Evolutionary conservation across 805 yeast genomes (phyloP), one percentile per base, ranked within the genome.

Genomic region (Isabelozyma pseudorhagii): DNA sequence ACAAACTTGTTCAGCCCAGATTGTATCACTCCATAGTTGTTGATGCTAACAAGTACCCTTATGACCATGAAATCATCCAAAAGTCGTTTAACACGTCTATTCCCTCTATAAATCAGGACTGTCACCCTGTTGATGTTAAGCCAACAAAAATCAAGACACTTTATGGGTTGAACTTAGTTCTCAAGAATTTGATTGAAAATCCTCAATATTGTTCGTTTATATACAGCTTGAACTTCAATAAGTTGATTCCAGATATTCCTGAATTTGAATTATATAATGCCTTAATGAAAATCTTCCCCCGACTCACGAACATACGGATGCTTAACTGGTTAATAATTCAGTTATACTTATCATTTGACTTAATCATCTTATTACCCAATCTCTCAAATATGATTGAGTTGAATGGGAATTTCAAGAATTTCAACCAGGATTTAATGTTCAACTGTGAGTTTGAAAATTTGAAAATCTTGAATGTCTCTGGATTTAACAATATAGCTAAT

Each of bases 211-310:
- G 63, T 27, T 27, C n/a, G 3, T 50, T 44, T 15, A 45, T 63
- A 5, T 48, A 54, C 28, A 47, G 48, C 7, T 40, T 64, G 27
- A 42, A 50, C 8, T 55, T 57, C 40, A 42, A 39, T 29, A 43
- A 48, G 8, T 41, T 47, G 6, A 47, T 60, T 15, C 69, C 69
- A 3, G 68, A 63, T 52, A 50, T 64, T 14, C 62, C 67, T 4
- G 67, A 63, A 38, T 49, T 55, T 13, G 54, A 54, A 29, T 48
- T 64, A n/a, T 28, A 54, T 8, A 44, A 49, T 8, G 54, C 50
- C 39, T 51, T 64, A n/a, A 34, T 47, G 9, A 15, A 39, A 5
- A 50, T 56, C 13, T 49, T 65, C 25, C 64, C 63, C 2, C 38
- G 48, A 13, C 48, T 63, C 21, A 25, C 10, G 1, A 55, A 52